A percentile compares a stretch with the other conserved stretches of the same genome.
phyloP scores from a whole-genome alignment of 768 basidiomycete species.

The Gelatoporia subvermispora region DNA sequence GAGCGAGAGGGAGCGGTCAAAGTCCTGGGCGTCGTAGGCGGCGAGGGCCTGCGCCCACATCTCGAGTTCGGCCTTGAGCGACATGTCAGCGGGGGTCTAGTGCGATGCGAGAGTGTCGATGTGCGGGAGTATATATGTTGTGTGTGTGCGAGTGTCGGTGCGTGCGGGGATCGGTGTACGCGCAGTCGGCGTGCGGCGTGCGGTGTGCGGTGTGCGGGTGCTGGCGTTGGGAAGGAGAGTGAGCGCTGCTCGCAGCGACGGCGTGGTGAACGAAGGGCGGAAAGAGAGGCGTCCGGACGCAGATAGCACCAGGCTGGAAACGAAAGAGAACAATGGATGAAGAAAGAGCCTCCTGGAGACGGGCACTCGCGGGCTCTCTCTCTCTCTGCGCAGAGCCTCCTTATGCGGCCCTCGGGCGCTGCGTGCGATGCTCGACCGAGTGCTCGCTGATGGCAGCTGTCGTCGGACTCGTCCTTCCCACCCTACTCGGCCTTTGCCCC shows the following conservation, averaged over 20 bases:
- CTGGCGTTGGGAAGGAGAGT: not conserved
- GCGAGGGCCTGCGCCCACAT: constrained; percentile 84
- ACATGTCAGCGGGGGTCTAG: constrained; percentile 21
- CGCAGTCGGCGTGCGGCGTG: too few relatives aligned
- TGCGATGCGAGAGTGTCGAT: not conserved
- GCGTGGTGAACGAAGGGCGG: not conserved
- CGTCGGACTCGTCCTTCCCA: too few relatives aligned
- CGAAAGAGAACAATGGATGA: not conserved
- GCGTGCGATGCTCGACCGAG: too few relatives aligned
- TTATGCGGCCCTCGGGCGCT: too few relatives aligned
- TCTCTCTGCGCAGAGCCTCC: too few relatives aligned
- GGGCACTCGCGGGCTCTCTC: too few relatives aligned
- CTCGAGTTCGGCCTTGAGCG: constrained; percentile 61
- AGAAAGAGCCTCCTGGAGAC: not conserved
- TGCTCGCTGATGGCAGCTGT: too few relatives aligned
- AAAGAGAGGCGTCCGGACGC: not conserved
- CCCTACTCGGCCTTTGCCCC: too few relatives aligned
- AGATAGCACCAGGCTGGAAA: constrained; percentile 2
- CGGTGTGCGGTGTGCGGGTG: not conserved
- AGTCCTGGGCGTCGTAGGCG: constrained; percentile 85
- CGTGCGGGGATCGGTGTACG: too few relatives aligned
- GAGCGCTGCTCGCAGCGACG: not conserved
- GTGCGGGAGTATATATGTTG: constrained; percentile 1
- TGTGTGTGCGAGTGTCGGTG: too few relatives aligned
- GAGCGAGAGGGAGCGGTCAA: constrained; percentile 64